These are phyloP conservation scores for Adansonia gregorii DNA, from an alignment of 441 rosid genomes.

Conservation along the genomic window DNA sequence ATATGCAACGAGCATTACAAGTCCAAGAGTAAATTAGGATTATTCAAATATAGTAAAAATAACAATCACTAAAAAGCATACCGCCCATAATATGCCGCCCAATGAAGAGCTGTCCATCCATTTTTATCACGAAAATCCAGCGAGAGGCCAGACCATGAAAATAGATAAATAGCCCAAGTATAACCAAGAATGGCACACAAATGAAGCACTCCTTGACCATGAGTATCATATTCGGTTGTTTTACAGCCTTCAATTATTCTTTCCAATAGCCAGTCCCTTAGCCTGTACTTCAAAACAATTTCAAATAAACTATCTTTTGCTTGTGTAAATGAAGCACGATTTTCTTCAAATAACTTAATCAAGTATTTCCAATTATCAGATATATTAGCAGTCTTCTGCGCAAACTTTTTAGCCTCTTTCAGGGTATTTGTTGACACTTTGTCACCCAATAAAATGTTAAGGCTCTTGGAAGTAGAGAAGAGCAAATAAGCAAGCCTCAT, in stretches of 20 bases:
- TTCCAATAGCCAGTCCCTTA: conserved; percentile 92
- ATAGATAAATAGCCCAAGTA: conserved; percentile 79
- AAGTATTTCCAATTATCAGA: conserved; percentile 66
- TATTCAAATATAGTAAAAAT: not conserved
- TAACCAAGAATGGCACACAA: conserved; percentile 90
- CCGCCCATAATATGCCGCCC: conserved; percentile 96
- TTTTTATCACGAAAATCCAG: conserved; percentile 84
- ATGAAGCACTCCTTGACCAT: conserved; percentile 93
- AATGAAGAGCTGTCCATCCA: conserved; percentile 99
- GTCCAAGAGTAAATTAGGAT: not conserved
- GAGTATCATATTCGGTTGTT: conserved; percentile 64
- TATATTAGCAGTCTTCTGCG: conserved; percentile 49
- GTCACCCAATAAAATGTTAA: conserved; percentile 49
- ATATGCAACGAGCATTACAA: conserved; percentile 15
- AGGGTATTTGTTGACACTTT: conserved; percentile 56
- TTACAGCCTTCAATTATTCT: conserved; percentile 70
- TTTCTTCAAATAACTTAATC: conserved; percentile 62
- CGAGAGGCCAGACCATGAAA: conserved; percentile 78
- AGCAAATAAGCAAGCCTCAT: conserved; percentile 82
- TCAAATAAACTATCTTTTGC: conserved; percentile 75
- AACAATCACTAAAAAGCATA: conserved; percentile 28
- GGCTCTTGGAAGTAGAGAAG: conserved; percentile 67
- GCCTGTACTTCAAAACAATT: conserved; percentile 69
- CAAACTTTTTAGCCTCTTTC: conserved; percentile 76
- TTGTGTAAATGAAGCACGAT: conserved; percentile 51